Base-by-base conservation (phyloP, 192 early-diverging fungal genomes). In the Backusella liffmaniae region DNA sequence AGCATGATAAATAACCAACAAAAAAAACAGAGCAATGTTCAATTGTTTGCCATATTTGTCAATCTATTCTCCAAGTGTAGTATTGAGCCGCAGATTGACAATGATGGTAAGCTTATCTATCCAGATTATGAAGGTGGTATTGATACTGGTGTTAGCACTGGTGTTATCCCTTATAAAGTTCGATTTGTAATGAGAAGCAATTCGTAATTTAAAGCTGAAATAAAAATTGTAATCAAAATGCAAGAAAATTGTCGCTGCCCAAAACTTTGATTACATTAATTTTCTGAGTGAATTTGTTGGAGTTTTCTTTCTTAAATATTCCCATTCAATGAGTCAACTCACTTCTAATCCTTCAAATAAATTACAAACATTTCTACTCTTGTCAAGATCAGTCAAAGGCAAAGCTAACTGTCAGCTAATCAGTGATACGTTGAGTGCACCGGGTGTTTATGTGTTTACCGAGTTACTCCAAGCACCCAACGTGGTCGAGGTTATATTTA, bases 301-400 rank as follows among this genome's bases (percentile, higher is more conserved):
- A 10, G 10, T 41, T 41, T 41, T 9, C 7, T 41, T 41, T 41
- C 10, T 10, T 41, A 10, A 41, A 41, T 9, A 8, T 41, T 16
- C 15, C 42, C 53, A 5, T 26, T 23, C 3, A 59, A 59, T 59
- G 53, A 59, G 23, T 26, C 53, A 59, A 59, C 21, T 23, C 16
- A 26, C 10, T 12, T 59, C 3, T 26, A 59, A 26, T 26, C 53
- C 21, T 23, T 59, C 53, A 26, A 59, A 59, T 26, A 59, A 59
- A 59, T 59, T 94, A 74, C 92, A 95, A 42, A 82, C 91, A 2
- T 95, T 88, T 76, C 73, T 96, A 16, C 82, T 93, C 2, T 84
- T 95, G 44, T 85, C 92, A 29, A 96, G 94, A 77, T 90, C 86
- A 30, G 90, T 92, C 12, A 91, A 92, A 70, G 95, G 95, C n/a